Evolutionary conservation across 1,284 basidiomycete species (phyloP), one percentile per base, ranked within the genome.

Genomic region (Sporisorium scitamineum): DNA sequence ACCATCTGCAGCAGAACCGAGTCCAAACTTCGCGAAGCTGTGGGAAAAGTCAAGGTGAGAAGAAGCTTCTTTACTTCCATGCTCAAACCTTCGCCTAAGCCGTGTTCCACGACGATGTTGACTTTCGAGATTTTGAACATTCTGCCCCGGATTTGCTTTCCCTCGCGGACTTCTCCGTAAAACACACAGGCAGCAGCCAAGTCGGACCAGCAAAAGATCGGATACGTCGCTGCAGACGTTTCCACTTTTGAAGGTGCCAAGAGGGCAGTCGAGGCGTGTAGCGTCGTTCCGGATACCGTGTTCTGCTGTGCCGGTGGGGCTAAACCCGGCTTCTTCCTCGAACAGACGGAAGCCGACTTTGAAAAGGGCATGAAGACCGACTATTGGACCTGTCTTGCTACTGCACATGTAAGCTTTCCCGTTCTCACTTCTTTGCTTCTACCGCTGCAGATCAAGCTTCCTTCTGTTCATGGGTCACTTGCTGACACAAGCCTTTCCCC

Each of bases 1-100:
- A 92, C 92, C 2, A 92, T 95, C 68, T 91, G 94, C 34, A 93
- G 93, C 45, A 88, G 93, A 27, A 89, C 91, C 76, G 87, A 90
- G 71, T 86, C 87, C 48, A 91, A 90, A 70, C 87, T 94, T 29
- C 86, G 89, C 55, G 86, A 84, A 18, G 93, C 92, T 0, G 76
- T 92, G 13, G 86, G 85, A 24, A 86, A 89, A 65, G 82, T 95
- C 27, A 90, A 93, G 88, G 92, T 91, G 39, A 68, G 53, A 14
- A 39, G 6, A 26, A 42, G 60, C 54, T 50, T 29, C 1, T 37
- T 24, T n/a, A n/a, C n/a, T 14, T 34, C 13, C 22, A 42, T 41
- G 48, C 42, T 53, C 34, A 51, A 32, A 29, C 37, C 50, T 44
- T 59, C 34, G 6, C n/a, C n/a, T n/a, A n/a, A n/a, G n/a, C n/a